These are phyloP conservation scores for Lentinula guzmanii DNA, from an alignment of 768 basidiomycete genomes.

Conservation along the genomic window DNA sequence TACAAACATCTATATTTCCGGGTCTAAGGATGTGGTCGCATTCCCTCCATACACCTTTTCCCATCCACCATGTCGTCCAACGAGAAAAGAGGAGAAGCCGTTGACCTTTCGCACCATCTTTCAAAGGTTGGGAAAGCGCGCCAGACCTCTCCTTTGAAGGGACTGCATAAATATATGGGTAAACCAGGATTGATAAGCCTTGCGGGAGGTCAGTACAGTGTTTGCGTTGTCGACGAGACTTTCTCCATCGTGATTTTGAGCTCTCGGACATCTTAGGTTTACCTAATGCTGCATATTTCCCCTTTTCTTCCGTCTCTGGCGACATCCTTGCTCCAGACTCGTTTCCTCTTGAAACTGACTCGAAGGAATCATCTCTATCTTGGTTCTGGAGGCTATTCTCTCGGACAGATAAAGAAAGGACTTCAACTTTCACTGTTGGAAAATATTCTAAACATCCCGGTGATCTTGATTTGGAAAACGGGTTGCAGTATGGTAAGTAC, in stretches of 20 bases:
- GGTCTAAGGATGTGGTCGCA: background rate
- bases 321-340: slow-evolving; percentile 45
- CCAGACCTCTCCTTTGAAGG: slow-evolving; percentile 55
- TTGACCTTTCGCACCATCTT: slow-evolving; percentile 71
- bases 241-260: slow-evolving; percentile 1
- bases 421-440: slow-evolving; percentile 45
- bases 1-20: background rate
- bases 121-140: slow-evolving; percentile 49
- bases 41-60: background rate
- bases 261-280: slow-evolving; percentile 33
- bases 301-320: slow-evolving; percentile 56
- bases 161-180: slow-evolving; percentile 52
- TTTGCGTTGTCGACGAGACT: background rate
- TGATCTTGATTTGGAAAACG: slow-evolving; percentile 53
- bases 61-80: slow-evolving; percentile 15
- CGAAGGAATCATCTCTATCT: slow-evolving; percentile 29
- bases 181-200: slow-evolving; percentile 50
- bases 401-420: slow-evolving; percentile 32
- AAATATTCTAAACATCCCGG: slow-evolving; percentile 46
- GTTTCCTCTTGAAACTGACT: slow-evolving; percentile 30
- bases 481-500: slow-evolving; percentile 62
- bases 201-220: slow-evolving; percentile 53
- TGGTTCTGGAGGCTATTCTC: slow-evolving; percentile 57
- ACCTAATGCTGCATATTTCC: slow-evolving; percentile 65
- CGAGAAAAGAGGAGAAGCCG: slow-evolving; percentile 37